Evolutionary conservation across 1,284 basidiomycete genomes (phyloP), one percentile per base, ranked within the genome.

Genomic region (Cryptococcus maquisensis): DNA sequence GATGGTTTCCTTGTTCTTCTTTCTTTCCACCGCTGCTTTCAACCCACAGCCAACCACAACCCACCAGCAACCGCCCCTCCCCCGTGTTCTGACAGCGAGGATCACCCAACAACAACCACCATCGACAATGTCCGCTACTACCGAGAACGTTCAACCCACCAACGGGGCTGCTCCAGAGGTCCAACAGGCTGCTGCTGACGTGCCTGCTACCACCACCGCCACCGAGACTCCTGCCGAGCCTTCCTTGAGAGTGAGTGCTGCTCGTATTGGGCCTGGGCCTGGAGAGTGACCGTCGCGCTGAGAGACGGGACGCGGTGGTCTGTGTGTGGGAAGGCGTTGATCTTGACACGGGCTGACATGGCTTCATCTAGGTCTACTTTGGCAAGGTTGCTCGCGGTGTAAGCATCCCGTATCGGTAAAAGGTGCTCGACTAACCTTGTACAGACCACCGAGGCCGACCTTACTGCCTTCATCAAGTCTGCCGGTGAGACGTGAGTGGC

Each of bases 301-400:
- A 9, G 16, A 20, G 26, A 10, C 26, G 52, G 16, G 21, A 32
- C 42, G 23, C 39, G 26, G 38, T 37, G 37, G 39, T 21, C 23
- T 26, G 15, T 28, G 47, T 20, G 24, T 42, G 44, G 24, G 47
- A 24, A 54, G 26, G 37, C 12, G 3, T 35, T 35, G 16, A 26
- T 32, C 28, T 32, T 32, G 39, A 15, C 35, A 37, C 15, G 28
- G 16, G 41, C 54, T 56, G 28, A 54, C 44, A 38, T 20, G 23
- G 8, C 47, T 18, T 3, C 16, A 9, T 40, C 39, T 23, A 77
- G 75, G 71, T 77, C 55, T 72, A 74, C 64, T 60, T 77, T 47
- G 75, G 74, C 35, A 77, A 77, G 65, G 67, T 77, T 48, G 51
- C 74, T 35, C 75, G 63, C 64, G 55, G 62, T 28, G 68, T 67